phyloP scores from a whole-genome alignment of 2,329 filamentous ascomycete species.

The Peltaster fructicola region DNA sequence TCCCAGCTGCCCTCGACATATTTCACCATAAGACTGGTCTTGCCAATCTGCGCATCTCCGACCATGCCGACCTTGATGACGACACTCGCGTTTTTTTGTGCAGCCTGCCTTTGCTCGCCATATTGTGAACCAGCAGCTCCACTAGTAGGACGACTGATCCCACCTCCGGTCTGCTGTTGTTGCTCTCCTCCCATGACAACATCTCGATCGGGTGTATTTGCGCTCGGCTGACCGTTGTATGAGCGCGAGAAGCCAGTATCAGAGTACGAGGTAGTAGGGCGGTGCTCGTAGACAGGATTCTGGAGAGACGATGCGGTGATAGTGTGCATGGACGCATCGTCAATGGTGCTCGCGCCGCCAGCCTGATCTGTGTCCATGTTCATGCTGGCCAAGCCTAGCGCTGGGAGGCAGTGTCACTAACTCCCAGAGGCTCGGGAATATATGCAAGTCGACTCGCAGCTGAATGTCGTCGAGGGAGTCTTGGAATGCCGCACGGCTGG shows the following conservation, averaged over 20 bases:
- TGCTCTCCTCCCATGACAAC: conserved; percentile 17
- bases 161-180: conserved; percentile 15
- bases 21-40: conserved; percentile 98
- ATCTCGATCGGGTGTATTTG: conserved; percentile 24
- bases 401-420: too few species aligned
- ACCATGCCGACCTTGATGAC: conserved; percentile 99
- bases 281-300: conserved; percentile 22
- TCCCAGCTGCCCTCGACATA: conserved; percentile 99
- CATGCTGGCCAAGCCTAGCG: conserved; percentile 1
- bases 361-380: conserved; percentile 1
- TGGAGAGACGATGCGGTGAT: conserved; percentile 25
- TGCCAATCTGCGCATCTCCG: conserved; percentile 95
- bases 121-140: conserved; percentile 14
- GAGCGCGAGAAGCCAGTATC: conserved; percentile 30
- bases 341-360: conserved; percentile 15
- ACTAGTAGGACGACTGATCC: conserved; percentile 14
- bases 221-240: conserved; percentile 26
- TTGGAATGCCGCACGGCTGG: too few species aligned
- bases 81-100: conserved; percentile 43
- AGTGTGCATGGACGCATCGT: conserved; percentile 32
- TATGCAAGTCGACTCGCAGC: too few species aligned
- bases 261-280: conserved; percentile 37
- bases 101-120: conserved; percentile 18
- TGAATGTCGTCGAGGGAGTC: too few species aligned
- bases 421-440: too few species aligned